Evolutionary conservation across 371 early-diverging fungal species (phyloP).

Genomic region (Zychaea mexicana): DNA sequence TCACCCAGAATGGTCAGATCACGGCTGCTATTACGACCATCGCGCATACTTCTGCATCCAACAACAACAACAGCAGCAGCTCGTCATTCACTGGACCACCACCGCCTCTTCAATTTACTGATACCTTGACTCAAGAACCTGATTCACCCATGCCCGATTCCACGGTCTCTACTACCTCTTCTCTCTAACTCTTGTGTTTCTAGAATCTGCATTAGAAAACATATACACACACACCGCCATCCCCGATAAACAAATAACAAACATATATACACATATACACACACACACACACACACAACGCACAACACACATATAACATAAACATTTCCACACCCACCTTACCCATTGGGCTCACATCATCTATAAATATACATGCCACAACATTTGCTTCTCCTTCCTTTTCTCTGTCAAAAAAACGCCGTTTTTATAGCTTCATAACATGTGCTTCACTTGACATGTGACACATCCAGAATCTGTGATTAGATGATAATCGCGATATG

Average conservation of each 20-base stretch:
- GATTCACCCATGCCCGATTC: background rate
- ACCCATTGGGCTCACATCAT: background rate
- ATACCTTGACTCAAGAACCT: background rate
- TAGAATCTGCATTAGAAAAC: background rate
- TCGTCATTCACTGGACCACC: background rate
- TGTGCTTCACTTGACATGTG: too few species aligned
- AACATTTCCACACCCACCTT: background rate
- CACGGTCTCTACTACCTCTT: background rate
- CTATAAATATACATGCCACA: background rate
- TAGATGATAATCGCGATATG: background rate
- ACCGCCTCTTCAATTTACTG: background rate
- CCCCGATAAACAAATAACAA: too few species aligned
- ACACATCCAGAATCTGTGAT: background rate
- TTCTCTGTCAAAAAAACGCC: background rate
- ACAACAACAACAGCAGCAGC: background rate
- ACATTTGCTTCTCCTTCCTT: background rate
- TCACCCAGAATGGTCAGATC: constrained; percentile 27
- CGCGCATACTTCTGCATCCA: background rate
- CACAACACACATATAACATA: background rate
- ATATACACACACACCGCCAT: too few species aligned
- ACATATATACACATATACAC: too few species aligned
- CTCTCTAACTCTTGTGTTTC: background rate
- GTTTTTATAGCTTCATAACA: too few species aligned
- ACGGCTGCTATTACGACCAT: constrained; percentile 29
- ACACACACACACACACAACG: too few species aligned